Evolutionary conservation across 2,329 filamentous ascomycete species (phyloP).

Genomic region (Cladosporium sp.): DNA sequence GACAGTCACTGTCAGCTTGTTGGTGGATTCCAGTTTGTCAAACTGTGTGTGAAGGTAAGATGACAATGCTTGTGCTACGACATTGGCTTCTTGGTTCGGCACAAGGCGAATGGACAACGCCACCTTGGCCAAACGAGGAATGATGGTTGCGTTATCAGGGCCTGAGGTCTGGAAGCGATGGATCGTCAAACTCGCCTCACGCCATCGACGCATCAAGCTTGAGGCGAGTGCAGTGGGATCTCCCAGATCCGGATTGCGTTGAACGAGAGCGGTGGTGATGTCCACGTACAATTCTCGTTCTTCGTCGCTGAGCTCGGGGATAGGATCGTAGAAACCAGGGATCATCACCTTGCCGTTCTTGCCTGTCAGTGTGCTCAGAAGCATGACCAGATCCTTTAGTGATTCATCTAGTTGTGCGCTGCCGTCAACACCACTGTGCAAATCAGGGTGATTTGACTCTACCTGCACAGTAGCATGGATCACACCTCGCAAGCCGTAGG

Average conservation of each 20-base stretch:
- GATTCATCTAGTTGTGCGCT: conserved; percentile 87
- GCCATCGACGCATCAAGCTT: conserved; percentile 89
- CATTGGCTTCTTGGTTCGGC: conserved; percentile 81
- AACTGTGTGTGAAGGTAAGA: conserved; percentile 70
- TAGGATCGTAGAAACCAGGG: conserved; percentile 82
- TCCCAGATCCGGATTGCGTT: conserved; percentile 62
- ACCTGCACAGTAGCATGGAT: conserved; percentile 89
- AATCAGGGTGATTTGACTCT: conserved; percentile 78
- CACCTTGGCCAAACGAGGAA: conserved; percentile 83
- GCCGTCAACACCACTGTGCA: conserved; percentile 95
- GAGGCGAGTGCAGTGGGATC: conserved; percentile 68
- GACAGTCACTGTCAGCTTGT: conserved; percentile 74
- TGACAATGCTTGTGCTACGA: conserved; percentile 65
- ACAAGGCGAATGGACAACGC: conserved; percentile 88
- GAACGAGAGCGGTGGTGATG: conserved; percentile 72
- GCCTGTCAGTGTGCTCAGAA: conserved; percentile 79
- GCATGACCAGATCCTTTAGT: conserved; percentile 79
- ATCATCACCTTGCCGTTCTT: conserved; percentile 76
- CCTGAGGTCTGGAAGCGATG: conserved; percentile 91
- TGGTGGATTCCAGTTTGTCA: conserved; percentile 69
- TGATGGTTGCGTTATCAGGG: conserved; percentile 80
- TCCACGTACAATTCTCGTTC: conserved; percentile 80
- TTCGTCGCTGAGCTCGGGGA: conserved; percentile 67
- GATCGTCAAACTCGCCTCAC: conserved; percentile 89
- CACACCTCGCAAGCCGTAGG: conserved; percentile 88